Evolutionary conservation across 441 rosid species (phyloP).

Genomic region (Biscutella laevigata): DNA sequence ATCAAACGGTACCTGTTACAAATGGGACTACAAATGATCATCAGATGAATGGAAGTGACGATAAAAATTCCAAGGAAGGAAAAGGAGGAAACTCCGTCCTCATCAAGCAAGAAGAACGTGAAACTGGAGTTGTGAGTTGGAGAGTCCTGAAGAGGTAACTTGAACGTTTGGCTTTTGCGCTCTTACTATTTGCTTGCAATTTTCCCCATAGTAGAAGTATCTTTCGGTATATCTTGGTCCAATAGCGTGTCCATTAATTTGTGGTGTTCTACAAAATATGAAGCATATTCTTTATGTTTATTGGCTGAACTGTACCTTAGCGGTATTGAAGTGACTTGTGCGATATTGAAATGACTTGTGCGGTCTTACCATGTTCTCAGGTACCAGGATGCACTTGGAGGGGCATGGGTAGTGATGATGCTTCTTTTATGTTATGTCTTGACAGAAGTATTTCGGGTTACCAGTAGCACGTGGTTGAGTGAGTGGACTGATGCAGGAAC

Average conservation of each 20-base stretch:
- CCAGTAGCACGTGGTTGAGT: conserved; percentile 97
- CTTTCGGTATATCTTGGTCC: background rate
- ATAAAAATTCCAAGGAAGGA: conserved; percentile 36
- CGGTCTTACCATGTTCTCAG: conserved; percentile 33
- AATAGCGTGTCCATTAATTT: background rate
- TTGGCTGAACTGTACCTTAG: conserved; percentile 6
- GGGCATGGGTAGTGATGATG: conserved; percentile 80
- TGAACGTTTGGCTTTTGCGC: background rate
- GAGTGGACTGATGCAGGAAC: conserved; percentile 84
- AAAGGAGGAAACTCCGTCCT: conserved; percentile 71
- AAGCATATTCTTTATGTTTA: background rate
- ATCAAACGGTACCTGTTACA: conserved; percentile 35
- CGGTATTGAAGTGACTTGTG: no score
- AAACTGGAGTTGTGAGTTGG: conserved; percentile 90
- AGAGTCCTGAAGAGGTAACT: conserved; percentile 70
- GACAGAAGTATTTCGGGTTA: conserved; percentile 79
- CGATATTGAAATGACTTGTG: conserved; percentile 10
- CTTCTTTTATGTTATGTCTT: conserved; percentile 68
- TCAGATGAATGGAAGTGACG: conserved; percentile 30
- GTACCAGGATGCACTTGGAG: conserved; percentile 96
- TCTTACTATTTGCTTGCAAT: conserved; percentile 2
- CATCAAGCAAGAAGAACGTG: conserved; percentile 94
- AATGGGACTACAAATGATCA: conserved; percentile 41
- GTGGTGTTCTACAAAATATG: background rate
- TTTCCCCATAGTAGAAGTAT: background rate